A percentile compares a stretch with the other conserved stretches of the same genome.
Conservation (phyloP, 2,329 filamentous ascomycete species). For the Claviceps purpurea region DNA sequence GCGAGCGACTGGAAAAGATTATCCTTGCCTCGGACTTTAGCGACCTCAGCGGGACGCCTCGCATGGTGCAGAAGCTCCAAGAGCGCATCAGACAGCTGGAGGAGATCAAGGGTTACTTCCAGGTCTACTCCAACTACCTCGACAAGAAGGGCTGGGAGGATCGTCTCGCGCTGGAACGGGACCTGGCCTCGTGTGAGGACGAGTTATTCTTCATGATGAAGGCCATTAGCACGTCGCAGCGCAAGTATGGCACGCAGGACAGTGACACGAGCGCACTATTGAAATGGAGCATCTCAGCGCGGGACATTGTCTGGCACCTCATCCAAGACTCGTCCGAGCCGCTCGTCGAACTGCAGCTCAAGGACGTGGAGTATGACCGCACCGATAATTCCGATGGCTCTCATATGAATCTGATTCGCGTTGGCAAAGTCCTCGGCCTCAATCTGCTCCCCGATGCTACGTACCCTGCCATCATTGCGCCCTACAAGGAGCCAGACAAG, state of each 20-base stretch:
- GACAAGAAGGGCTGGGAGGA: constrained; percentile 89
- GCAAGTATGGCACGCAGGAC: constrained; percentile 59
- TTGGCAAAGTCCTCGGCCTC: constrained; percentile 75
- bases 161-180: constrained; percentile 73
- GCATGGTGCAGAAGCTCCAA: constrained; percentile 84
- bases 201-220: constrained; percentile 99
- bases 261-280: constrained; percentile 67
- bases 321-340: constrained; percentile 78
- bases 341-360: constrained; percentile 82
- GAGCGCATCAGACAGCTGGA: constrained; percentile 86
- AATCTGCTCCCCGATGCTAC: constrained; percentile 83
- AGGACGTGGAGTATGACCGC: constrained; percentile 82
- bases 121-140: constrained; percentile 75
- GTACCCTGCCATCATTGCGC: constrained; percentile 91
- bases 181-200: constrained; percentile 81
- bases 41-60: constrained; percentile 82
- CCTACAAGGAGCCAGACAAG: constrained; percentile 61
- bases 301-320: constrained; percentile 95
- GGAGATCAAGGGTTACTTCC: constrained; percentile 93
- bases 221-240: constrained; percentile 90
- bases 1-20: constrained; percentile 90
- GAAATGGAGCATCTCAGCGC: constrained; percentile 85
- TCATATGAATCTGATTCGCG: constrained; percentile 81
- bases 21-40: constrained; percentile 98
- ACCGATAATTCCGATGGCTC: constrained; percentile 96